Conservation (phyloP, 1,284 basidiomycete genomes). For the Cryptococcus sp. region DNA sequence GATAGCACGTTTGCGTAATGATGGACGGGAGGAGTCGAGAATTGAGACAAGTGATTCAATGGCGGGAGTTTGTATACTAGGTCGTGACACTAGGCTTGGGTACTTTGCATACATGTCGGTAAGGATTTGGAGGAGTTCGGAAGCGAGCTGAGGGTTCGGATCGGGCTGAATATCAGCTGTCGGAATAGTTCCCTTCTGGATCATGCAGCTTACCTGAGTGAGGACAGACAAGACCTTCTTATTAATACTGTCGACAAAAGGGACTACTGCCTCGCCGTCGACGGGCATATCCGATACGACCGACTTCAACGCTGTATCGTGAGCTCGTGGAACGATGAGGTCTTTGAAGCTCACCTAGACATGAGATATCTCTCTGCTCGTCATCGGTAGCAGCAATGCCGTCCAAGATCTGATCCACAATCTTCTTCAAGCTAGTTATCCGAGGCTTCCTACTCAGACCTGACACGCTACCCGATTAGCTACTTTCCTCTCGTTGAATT, state of each 20-base stretch:
- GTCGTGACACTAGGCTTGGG: constrained; percentile 61
- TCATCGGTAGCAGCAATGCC: constrained; percentile 32
- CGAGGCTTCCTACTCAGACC: constrained; percentile 33
- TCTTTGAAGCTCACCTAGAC: constrained; percentile 62
- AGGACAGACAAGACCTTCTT: constrained; percentile 78
- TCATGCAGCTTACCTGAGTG: constrained; percentile 57
- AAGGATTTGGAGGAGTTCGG: constrained; percentile 86
- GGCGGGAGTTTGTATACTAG: constrained; percentile 54
- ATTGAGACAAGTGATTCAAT: constrained; percentile 70
- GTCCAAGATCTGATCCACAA: constrained; percentile 62
- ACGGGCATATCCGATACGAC: constrained; percentile 84
- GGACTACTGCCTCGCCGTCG: constrained; percentile 69
- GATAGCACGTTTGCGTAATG: constrained; percentile 86
- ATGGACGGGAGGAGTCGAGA: constrained; percentile 68
- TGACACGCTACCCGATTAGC: constrained; percentile 16
- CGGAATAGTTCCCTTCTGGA: background rate
- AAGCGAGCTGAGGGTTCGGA: constrained; percentile 70
- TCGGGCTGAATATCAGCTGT: constrained; percentile 47
- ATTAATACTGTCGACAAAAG: constrained; percentile 76
- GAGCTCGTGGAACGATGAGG: background rate
- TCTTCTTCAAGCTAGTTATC: constrained; percentile 72
- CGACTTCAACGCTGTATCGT: constrained; percentile 74
- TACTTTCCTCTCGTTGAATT: background rate
- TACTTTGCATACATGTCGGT: constrained; percentile 87
- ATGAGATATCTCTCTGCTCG: constrained; percentile 73